A percentile compares a stretch with the other conserved stretches of the same genome.
These are phyloP conservation scores for Poa annua DNA, from an alignment of 176 grass and related monocot genomes.

Conservation along the genomic window DNA sequence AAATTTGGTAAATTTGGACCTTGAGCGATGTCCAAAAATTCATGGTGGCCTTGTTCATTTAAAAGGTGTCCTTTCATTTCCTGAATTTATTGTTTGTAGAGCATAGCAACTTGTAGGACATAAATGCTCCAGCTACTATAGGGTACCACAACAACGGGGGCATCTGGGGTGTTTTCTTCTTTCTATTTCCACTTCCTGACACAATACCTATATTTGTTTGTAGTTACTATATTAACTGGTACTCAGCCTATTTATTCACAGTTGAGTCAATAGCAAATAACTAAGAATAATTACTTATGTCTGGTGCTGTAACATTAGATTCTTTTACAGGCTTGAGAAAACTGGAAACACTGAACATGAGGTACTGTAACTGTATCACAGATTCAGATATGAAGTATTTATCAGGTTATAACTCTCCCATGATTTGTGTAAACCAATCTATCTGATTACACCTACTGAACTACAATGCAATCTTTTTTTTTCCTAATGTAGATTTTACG, in stretches of 20 bases:
- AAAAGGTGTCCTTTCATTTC: conserved; percentile 64
- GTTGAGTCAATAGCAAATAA: background rate
- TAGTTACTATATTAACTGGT: background rate
- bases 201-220: conserved; percentile 28
- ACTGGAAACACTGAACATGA: conserved; percentile 86
- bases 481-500: conserved; percentile 64
- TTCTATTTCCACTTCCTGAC: background rate
- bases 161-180: background rate
- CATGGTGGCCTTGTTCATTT: conserved; percentile 85
- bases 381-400: conserved; percentile 88
- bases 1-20: conserved; percentile 90
- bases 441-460: conserved; percentile 32
- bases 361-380: conserved; percentile 90
- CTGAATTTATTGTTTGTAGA: conserved; percentile 9
- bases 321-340: conserved; percentile 75
- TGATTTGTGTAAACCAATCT: conserved; percentile 11
- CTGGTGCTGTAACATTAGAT: conserved; percentile 29
- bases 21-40: conserved; percentile 84
- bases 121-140: background rate
- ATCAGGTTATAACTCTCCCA: conserved; percentile 61
- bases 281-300: conserved; percentile 5
- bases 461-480: conserved; percentile 23
- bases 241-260: conserved; percentile 17
- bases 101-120: conserved; percentile 10
- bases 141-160: background rate